phyloP scores from a whole-genome alignment of 305 asterid species.

The Rubia occidens region DNA sequence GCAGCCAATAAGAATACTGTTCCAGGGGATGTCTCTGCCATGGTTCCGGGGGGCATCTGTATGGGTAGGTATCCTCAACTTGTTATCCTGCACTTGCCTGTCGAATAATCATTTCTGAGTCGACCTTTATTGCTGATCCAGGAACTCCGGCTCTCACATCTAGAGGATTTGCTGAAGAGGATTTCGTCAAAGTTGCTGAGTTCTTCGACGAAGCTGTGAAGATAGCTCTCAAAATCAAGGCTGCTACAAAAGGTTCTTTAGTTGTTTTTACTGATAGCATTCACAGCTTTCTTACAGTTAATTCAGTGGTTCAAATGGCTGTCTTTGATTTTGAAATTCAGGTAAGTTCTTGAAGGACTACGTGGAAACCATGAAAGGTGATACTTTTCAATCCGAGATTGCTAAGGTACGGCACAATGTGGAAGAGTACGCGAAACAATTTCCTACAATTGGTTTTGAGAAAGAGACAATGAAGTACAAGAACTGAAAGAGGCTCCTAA shows the following conservation, averaged over 20 bases:
- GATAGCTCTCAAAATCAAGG: slow-evolving; percentile 72
- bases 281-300: not conserved
- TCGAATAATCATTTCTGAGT: slow-evolving; percentile 10
- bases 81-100: slow-evolving; percentile 5
- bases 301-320: slow-evolving; percentile 15
- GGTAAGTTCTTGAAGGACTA: slow-evolving; percentile 89
- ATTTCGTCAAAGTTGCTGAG: slow-evolving; percentile 79
- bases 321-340: slow-evolving; percentile 25
- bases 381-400: slow-evolving; percentile 46
- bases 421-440: slow-evolving; percentile 82
- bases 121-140: slow-evolving; percentile 20
- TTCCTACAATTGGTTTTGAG: slow-evolving; percentile 80
- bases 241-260: slow-evolving; percentile 51
- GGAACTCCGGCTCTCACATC: slow-evolving; percentile 97
- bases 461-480: slow-evolving; percentile 71
- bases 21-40: slow-evolving; percentile 97
- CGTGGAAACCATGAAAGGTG: slow-evolving; percentile 57
- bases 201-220: slow-evolving; percentile 79
- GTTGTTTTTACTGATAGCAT: not conserved
- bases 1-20: slow-evolving; percentile 95
- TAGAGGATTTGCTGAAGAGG: slow-evolving; percentile 70
- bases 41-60: slow-evolving; percentile 98
- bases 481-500: slow-evolving; percentile 24
- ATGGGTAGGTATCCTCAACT: slow-evolving; percentile 53
- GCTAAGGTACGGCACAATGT: slow-evolving; percentile 50